Evolutionary conservation across 75 land plant genomes (phyloP), one percentile per base, ranked within the genome.

Genomic region (Azolla pinnata): DNA sequence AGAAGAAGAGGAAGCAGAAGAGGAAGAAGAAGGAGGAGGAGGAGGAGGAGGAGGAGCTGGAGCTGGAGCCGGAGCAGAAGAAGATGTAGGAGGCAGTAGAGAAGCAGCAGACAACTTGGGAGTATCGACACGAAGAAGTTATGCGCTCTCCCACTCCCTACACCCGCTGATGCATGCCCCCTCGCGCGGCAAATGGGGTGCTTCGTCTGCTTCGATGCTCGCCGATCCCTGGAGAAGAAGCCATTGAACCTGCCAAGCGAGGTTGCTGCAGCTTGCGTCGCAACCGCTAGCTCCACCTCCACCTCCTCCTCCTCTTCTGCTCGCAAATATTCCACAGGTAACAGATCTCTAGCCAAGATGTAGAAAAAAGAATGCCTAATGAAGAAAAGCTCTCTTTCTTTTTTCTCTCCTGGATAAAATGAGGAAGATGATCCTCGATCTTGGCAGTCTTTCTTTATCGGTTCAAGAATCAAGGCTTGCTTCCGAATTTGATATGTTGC

Each of bases 131-230:
- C n/a, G n/a, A n/a, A n/a, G n/a, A n/a, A n/a, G n/a, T n/a, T n/a
- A n/a, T n/a, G n/a, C n/a, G n/a, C n/a, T n/a, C n/a, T n/a, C n/a
- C n/a, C n/a, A n/a, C n/a, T n/a, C n/a, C n/a, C n/a, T n/a, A n/a
- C n/a, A n/a, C n/a, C n/a, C n/a, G n/a, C n/a, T n/a, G n/a, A n/a
- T n/a, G n/a, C n/a, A n/a, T n/a, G n/a, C n/a, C n/a, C n/a, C n/a
- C n/a, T n/a, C n/a, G n/a, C n/a, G 4, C 49, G 21, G 49, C 23
- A 46, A 46, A 46, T 46, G 49, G 49, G 49, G 23, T 46, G 49
- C 21, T 46, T 46, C 14, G 49, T 23, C 17, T 46, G 49, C 17
- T 46, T 46, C 21, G 49, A 46, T 23, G 23, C 49, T 3, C 2
- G 49, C 4, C n/a, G 17, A 17, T n/a, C n/a, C n/a, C 17, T 4